Evolutionary conservation across 208 protist species (phyloP).

Genomic region (Leptomonas seymouri): DNA sequence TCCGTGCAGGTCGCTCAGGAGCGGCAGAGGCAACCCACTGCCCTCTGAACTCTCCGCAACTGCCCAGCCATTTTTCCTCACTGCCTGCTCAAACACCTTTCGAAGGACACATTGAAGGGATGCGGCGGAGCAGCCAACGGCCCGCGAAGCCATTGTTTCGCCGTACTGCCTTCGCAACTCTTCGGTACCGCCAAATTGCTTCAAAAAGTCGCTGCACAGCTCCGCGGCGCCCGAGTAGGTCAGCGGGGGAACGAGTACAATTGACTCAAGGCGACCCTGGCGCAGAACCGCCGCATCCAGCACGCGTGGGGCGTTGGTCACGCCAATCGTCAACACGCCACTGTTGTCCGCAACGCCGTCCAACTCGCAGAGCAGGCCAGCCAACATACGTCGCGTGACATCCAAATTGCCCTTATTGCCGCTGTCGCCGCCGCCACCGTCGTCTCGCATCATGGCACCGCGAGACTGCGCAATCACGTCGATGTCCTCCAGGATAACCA

Average conservation of each 20-base stretch:
- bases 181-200: constrained; percentile 36
- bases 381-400: constrained; percentile 90
- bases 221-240: constrained; percentile 39
- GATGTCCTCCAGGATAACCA: constrained; percentile 89
- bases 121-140: constrained; percentile 53
- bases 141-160: constrained; percentile 35
- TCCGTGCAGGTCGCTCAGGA: neutral
- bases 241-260: constrained; percentile 71
- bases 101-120: constrained; percentile 60
- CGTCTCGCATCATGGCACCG: constrained; percentile 30
- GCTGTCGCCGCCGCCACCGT: constrained; percentile 16
- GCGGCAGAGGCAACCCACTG: constrained; percentile 8
- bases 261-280: constrained; percentile 93
- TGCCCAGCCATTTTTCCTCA: constrained; percentile 17
- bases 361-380: constrained; percentile 97
- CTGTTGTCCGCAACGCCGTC: constrained; percentile 94
- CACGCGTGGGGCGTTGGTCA: constrained; percentile 74
- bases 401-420: constrained; percentile 38
- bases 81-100: constrained; percentile 53
- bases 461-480: constrained; percentile 81
- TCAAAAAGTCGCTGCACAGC: constrained; percentile 68
- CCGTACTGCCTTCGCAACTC: constrained; percentile 8
- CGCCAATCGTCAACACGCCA: constrained; percentile 92
- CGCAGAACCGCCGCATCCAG: constrained; percentile 96
- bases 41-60: neutral